phyloP scores from a whole-genome alignment of 1,139 yeast genomes.

The Saccharomyces hybrid region DNA sequence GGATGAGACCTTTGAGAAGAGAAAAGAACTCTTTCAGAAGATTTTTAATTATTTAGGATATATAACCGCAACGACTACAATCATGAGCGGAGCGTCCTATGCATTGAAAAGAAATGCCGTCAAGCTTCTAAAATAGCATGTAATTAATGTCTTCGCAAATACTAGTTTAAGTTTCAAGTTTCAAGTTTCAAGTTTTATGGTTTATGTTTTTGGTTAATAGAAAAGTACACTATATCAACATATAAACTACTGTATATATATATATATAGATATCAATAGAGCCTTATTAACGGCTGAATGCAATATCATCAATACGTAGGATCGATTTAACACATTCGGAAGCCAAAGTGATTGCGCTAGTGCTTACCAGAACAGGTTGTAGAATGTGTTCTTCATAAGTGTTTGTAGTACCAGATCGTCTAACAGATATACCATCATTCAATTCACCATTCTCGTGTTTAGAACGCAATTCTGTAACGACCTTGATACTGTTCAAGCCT shows the following conservation, averaged over 20 bases:
- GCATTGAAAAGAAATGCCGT: constrained; percentile 62
- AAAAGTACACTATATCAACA: neutral
- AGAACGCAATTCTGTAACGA: constrained; percentile 88
- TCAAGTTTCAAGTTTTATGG: neutral
- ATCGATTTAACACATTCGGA: constrained; percentile 95
- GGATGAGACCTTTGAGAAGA: constrained; percentile 14
- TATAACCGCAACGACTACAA: constrained; percentile 69
- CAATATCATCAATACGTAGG: constrained; percentile 91
- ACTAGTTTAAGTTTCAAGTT: neutral
- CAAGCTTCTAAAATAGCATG: constrained; percentile 34
- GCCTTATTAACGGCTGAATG: constrained; percentile 54
- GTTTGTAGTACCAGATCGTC: constrained; percentile 89
- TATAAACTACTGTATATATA: neutral
- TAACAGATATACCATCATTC: constrained; percentile 92
- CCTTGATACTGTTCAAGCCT: constrained; percentile 88
- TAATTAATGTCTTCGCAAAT: neutral
- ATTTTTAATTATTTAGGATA: constrained; percentile 38
- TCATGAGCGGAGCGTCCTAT: constrained; percentile 73
- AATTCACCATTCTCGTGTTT: constrained; percentile 86
- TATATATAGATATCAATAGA: constrained; percentile 2
- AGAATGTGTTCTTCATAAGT: constrained; percentile 89
- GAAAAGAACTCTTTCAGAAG: constrained; percentile 9
- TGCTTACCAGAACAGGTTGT: constrained; percentile 92
- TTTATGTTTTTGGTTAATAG: neutral
- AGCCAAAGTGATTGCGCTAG: constrained; percentile 88